These are phyloP conservation scores for Elsinoe australis DNA, from an alignment of 2,329 filamentous ascomycete genomes.

Conservation along the genomic window DNA sequence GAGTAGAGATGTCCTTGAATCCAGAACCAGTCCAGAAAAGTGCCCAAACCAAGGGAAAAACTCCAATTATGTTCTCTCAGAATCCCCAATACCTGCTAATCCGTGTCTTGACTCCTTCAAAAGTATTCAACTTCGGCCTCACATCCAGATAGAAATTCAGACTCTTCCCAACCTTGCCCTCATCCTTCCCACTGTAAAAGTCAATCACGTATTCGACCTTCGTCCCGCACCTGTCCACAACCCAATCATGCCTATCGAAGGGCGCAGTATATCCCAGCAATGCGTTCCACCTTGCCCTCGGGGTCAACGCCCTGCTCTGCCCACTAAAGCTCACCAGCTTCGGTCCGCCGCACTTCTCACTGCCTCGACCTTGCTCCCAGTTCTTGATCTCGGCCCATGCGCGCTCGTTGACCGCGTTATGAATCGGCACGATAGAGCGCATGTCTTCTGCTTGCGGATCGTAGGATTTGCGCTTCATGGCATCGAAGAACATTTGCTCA, in stretches of 20 bases:
- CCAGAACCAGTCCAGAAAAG: too few relatives aligned
- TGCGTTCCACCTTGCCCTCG: conserved; percentile 73
- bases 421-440: conserved; percentile 87
- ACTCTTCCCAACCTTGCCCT: conserved; percentile 37
- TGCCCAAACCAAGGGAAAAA: too few relatives aligned
- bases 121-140: conserved; percentile 56
- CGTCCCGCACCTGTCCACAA: conserved; percentile 81
- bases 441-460: conserved; percentile 66
- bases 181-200: conserved; percentile 73
- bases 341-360: conserved; percentile 65
- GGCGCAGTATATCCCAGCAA: conserved; percentile 81
- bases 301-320: conserved; percentile 56
- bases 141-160: conserved; percentile 60
- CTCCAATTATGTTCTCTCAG: too few relatives aligned
- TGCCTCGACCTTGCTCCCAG: conserved; percentile 67
- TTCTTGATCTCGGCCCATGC: conserved; percentile 86
- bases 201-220: conserved; percentile 94
- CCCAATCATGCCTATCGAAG: conserved; percentile 96
- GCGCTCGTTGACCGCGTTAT: conserved; percentile 96
- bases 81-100: conserved; percentile 29
- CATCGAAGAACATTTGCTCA: conserved; percentile 96
- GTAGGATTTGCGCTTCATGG: conserved; percentile 86
- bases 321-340: conserved; percentile 79
- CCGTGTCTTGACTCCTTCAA: conserved; percentile 54
- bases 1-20: too few relatives aligned